Evolutionary conservation across 345 rosid species (phyloP).

Genomic region (Cardamine chenopodiifolia): DNA sequence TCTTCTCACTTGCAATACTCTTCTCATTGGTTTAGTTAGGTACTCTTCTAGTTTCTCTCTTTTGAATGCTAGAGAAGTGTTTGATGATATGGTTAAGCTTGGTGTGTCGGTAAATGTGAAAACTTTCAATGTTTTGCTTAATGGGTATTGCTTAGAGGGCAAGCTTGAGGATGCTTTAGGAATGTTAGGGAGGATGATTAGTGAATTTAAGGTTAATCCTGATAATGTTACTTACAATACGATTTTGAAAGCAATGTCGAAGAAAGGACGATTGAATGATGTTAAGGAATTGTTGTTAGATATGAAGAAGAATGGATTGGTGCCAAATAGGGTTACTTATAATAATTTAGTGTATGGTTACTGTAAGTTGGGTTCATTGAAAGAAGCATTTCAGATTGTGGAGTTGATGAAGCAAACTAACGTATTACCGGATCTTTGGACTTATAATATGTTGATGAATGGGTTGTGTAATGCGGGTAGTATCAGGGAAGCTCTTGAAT

Average conservation of each 20-base stretch:
- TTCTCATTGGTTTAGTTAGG: conserved; percentile 66
- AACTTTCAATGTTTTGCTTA: conserved; percentile 68
- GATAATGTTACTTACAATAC: conserved; percentile 77
- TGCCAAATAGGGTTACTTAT: conserved; percentile 61
- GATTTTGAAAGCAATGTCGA: conserved; percentile 62
- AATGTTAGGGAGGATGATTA: conserved; percentile 56
- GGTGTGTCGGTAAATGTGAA: conserved; percentile 54
- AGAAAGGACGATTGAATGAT: conserved; percentile 77
- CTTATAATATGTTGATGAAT: conserved; percentile 67
- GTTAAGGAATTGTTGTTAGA: conserved; percentile 64
- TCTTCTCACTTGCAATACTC: conserved; percentile 66
- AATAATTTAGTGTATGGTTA: conserved; percentile 70
- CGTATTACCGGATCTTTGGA: conserved; percentile 64
- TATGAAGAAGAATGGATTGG: conserved; percentile 66
- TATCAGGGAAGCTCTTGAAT: conserved; percentile 59
- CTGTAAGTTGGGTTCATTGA: conserved; percentile 71
- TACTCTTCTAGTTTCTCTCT: conserved; percentile 64
- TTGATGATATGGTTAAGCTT: conserved; percentile 52
- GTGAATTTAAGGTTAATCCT: conserved; percentile 56
- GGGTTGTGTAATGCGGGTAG: conserved; percentile 63
- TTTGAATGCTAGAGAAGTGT: conserved; percentile 53
- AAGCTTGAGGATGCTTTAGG: conserved; percentile 58
- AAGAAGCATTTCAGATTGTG: conserved; percentile 67
- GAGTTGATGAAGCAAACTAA: conserved; percentile 69
- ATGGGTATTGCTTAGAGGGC: conserved; percentile 70